phyloP scores from a whole-genome alignment of 2,329 filamentous ascomycete genomes.

The Fusarium algeriense region DNA sequence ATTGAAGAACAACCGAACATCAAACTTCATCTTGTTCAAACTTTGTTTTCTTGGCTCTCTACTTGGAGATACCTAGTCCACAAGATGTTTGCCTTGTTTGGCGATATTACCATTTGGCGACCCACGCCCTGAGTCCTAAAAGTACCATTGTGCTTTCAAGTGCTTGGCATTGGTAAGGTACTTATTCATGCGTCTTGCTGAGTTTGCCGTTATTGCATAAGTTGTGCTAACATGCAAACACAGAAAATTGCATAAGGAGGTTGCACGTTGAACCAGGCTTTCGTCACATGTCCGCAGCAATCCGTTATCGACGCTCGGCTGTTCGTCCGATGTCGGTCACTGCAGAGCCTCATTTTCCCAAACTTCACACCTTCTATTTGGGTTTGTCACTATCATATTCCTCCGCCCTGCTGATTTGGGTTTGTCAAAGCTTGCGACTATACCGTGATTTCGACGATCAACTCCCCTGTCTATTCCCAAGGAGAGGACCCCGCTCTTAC shows the following conservation, averaged over 20 bases:
- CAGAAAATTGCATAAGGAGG: neutral
- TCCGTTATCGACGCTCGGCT: neutral
- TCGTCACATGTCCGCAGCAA: neutral
- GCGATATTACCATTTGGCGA: neutral
- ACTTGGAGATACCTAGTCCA: neutral
- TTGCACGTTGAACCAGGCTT: neutral
- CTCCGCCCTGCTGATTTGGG: neutral
- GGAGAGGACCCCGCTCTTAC: constrained; percentile 4
- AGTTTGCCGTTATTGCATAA: neutral
- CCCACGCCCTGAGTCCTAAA: constrained; percentile 9
- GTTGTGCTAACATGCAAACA: neutral
- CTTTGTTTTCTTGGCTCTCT: neutral
- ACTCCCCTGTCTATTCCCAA: constrained; percentile 2
- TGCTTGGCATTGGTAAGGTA: neutral
- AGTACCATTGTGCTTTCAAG: neutral
- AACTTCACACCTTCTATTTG: neutral
- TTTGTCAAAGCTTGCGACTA: neutral
- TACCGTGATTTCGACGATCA: neutral
- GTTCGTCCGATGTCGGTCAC: constrained; percentile 1
- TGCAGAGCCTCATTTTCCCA: constrained; percentile 11
- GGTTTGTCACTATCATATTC: neutral
- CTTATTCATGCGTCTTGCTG: neutral
- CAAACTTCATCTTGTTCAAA: neutral
- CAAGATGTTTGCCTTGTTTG: neutral
- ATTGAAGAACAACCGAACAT: neutral